Evolutionary conservation across 2,329 filamentous ascomycete species (phyloP).

Genomic region (Microascus cirrosus): DNA sequence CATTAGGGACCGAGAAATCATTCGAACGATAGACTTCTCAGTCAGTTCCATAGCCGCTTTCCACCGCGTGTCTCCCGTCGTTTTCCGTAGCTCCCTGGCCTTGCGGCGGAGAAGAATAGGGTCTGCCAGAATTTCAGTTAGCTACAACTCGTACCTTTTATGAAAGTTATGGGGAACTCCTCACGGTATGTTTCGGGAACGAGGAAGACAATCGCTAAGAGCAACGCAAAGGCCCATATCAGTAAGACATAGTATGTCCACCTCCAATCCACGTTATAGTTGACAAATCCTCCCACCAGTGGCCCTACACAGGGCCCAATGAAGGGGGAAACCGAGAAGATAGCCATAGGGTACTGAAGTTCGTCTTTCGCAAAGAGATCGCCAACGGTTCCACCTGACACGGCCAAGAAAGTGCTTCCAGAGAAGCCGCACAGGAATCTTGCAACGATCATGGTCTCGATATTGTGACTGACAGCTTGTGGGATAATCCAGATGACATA

Average conservation of each 20-base stretch:
- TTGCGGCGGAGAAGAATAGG: conserved; percentile 64
- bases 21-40: conserved; percentile 50
- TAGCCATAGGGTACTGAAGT: conserved; percentile 71
- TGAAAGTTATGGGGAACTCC: conserved; percentile 11
- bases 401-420: conserved; percentile 57
- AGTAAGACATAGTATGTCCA: conserved; percentile 80
- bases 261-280: conserved; percentile 61
- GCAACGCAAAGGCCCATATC: conserved; percentile 64
- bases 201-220: conserved; percentile 53
- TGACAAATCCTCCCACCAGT: conserved; percentile 69
- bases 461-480: conserved; percentile 69
- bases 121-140: conserved; percentile 22
- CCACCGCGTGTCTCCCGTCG: conserved; percentile 70
- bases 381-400: conserved; percentile 77
- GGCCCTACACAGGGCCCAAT: conserved; percentile 49
- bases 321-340: conserved; percentile 60
- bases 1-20: conserved; percentile 46
- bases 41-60: conserved; percentile 66
- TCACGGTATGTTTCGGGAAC: conserved; percentile 80
- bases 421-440: conserved; percentile 70
- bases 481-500: conserved; percentile 76
- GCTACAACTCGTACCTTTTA: neutral
- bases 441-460: conserved; percentile 65
- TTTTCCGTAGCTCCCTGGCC: conserved; percentile 55
- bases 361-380: conserved; percentile 62